Base-by-base conservation (phyloP, 345 rosid genomes). In the Eucalyptus paniculata region DNA sequence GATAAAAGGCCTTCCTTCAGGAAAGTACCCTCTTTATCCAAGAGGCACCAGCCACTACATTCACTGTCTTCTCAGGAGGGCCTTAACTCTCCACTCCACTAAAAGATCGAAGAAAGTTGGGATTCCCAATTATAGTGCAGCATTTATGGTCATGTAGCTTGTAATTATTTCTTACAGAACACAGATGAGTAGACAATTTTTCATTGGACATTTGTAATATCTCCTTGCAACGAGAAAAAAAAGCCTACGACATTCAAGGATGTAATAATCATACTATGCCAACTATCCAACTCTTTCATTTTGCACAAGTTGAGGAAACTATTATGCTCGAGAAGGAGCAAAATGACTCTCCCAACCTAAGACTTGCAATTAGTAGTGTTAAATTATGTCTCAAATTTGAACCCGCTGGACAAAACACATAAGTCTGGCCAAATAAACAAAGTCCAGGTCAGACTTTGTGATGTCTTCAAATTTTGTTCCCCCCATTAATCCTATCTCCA, bases 51-150 rank as follows among this genome's bases (percentile, higher is more conserved):
- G 32, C 92, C 94, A 86, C 94, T 83, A 50, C 92, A 90, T 87
- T 92, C 98, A 13, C 89, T 96, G 50, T 93, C 97, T 88, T 95
- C 97, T 87, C 97, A 94, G 92, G 98, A 96, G 91, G 97, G 97
- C 54, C 96, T 92, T 8, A 92, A 86, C 90, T 94, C 95, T 67
- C 94, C 95, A 32, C 92, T 94, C 67, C 60, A 90, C 65, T 92
- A 92, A 77, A 45, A 69, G 54, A 56, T 87, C 87, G 69, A 12
- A 42, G 85, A 77, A 21, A 21, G 85, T 37, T 77, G 85, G 30
- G 44, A 77, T 37, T 21, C 16, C 17, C 85, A 77, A 77, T 77
- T 77, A 77, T 40, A 77, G 47, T 23, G 30, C 45, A 42, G 47
- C 28, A 77, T 40, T 37, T 77, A 77, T 40, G 30, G 47, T 40